Base-by-base conservation (phyloP, 192 early-diverging fungal species). In the Phycomyces blakesleeanus region DNA sequence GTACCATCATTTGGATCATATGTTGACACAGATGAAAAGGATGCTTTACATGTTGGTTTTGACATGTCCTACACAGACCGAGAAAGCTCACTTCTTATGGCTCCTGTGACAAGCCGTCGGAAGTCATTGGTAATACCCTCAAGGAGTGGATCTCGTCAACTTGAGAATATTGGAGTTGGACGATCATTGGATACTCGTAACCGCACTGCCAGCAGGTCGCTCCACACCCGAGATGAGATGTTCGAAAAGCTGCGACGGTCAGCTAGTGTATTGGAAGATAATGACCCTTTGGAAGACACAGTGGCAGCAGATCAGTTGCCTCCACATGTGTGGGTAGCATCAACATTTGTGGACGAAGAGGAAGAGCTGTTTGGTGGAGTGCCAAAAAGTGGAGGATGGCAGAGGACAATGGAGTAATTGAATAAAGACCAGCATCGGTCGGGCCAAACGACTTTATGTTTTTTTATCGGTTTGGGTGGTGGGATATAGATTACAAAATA, bases 341-440 rank as follows among this genome's bases (percentile, higher is more conserved):
- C 44, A n/a, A 54, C 52, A 15, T 54, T 22, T 54, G 52, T 26
- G 12, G 52, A 54, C 21, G 52, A 54, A 22, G 52, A 22, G 24
- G 52, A 54, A 26, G 52, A 54, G 21, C 44, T 47, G 44, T 47
- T 47, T 47, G 44, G 44, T 47, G 44, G 15, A 3, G 44, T 47
- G 3, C 44, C 44, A 47, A 14, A 18, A 3, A 47, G 44, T 18
- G 15, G 18, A n/a, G 44, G 44, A 47, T 47, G 44, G 44, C 44
- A 47, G 15, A 47, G 44, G 18, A 18, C 44, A 3, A 47, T 47
- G 44, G 44, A 47, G 44, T 47, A 47, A 47, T 18, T 47, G 18
- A 18, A 47, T 18, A 47, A 47, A 34, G 29, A 34, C 29, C 29
- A 34, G 29, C 3, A 34, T 34, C 29, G 29, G 29, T 34, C 29